A percentile compares a stretch with the other conserved stretches of the same genome.
These are phyloP conservation scores for Cordyceps cateniannulata DNA, from an alignment of 2,329 filamentous ascomycete species.

Conservation along the genomic window DNA sequence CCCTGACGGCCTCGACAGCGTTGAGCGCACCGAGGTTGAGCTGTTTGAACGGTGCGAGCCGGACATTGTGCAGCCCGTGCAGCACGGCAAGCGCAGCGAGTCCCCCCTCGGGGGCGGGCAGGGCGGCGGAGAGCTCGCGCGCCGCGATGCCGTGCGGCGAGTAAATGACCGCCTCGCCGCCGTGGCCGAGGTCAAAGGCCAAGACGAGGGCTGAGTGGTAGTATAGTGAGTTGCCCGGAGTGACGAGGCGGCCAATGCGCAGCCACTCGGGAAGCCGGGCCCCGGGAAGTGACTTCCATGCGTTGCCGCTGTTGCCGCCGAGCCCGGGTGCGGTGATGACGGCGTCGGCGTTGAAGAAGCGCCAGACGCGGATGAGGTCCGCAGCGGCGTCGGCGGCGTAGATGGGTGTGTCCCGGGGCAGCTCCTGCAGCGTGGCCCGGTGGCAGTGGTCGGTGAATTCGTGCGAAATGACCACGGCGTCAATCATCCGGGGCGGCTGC, in stretches of 20 bases:
- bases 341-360: constrained; percentile 46
- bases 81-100: constrained; percentile 47
- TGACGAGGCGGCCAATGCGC: constrained; percentile 51
- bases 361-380: constrained; percentile 48
- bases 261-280: constrained; percentile 50
- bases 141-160: constrained; percentile 56
- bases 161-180: constrained; percentile 51
- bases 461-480: constrained; percentile 54
- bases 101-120: constrained; percentile 28
- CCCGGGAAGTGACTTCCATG: constrained; percentile 18
- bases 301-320: constrained; percentile 17
- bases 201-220: constrained; percentile 58
- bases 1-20: constrained; percentile 47
- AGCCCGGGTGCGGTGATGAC: constrained; percentile 47
- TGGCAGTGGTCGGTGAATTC: constrained; percentile 67
- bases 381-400: constrained; percentile 55
- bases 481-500: too few relatives aligned
- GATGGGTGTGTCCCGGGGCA: constrained; percentile 47
- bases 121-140: constrained; percentile 25
- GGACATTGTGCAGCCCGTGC: constrained; percentile 58
- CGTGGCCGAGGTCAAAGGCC: constrained; percentile 32
- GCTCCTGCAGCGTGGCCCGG: constrained; percentile 49
- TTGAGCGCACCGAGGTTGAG: constrained; percentile 59
- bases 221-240: constrained; percentile 47
- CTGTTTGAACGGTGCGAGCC: constrained; percentile 43